Evolutionary conservation across 1,284 basidiomycete species (phyloP), one percentile per base, ranked within the genome.

Genomic region (Lignosus rhinocerotis): DNA sequence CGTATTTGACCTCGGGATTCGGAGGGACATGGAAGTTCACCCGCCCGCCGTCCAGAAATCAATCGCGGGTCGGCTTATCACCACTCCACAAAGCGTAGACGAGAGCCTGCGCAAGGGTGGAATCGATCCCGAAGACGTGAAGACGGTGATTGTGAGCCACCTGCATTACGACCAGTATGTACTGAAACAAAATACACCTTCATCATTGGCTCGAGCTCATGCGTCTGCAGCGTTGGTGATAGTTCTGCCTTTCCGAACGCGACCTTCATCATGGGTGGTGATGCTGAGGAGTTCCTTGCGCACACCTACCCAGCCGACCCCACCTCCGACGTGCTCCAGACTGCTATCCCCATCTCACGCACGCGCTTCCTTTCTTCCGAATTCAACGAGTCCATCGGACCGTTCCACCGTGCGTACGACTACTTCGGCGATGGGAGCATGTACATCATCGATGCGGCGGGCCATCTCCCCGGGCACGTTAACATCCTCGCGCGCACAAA

Each of bases 401-500:
- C 80, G 1, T 86, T 84, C 67, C 76, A 78, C 5, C 75, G 71
- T 39, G 78, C 79, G 1, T 63, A 79, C 33, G 83, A 87, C 71
- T 79, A 77, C 59, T 84, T 78, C 63, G 77, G 76, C 6, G 85
- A 87, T 57, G 84, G 83, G 1, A 81, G 78, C 57, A 60, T 84
- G 42, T 83, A 83, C 66, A 72, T 86, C 57, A 71, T 86, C 57
- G 79, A 85, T 60, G 76, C 82, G 1, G 78, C 81, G 4, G 83
- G 83, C 0, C 83, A 85, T 66, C 71, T 81, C 17, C 66, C 73
- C 0, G 83, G 83, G 0, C 83, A 85, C 62, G 60, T 86, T 59
- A 83, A 80, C 56, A 67, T 80, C 30, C 75, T 86, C 12, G 80
- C 75, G n/a, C 80, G 85, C 41, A 86, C 84, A 25, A 81, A 80